Base-by-base conservation (phyloP, 257 asterid genomes). In the Paraleonurus japonicus region DNA sequence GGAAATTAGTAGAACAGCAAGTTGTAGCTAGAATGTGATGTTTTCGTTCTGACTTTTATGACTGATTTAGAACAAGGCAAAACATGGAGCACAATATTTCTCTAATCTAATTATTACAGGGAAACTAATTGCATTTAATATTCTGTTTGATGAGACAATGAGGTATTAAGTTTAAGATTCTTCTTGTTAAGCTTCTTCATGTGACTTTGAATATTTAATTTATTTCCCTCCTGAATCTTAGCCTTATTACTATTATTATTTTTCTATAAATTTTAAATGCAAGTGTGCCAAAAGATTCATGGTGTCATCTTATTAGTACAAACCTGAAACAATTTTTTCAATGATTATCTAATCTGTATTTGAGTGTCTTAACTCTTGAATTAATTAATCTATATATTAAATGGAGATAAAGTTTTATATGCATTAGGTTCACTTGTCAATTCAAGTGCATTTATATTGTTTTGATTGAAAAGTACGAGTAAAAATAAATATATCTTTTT, bases 21-120 rank as follows among this genome's bases (percentile, higher is more conserved):
- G 13, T 48, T 72, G 78, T 66, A 20, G 57, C 28, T 67, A 17
- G 32, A 58, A 26, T 27, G 5, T 58, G 41, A 20, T 22, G 61
- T 22, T 37, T n/a, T 8, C 47, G 17, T 50, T 2, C 57, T 17
- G 23, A 1, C 55, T 48, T 48, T 48, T 3, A 48, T 50, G 60
- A 7, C 13, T 51, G 13, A 51, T 19, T 19, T 17, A 17, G 22
- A 4, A n/a, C 13, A 17, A 19, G 37, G 1, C 37, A 3, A 45
- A 4, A 17, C 58, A 5, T n/a, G n/a, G n/a, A n/a, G n/a, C n/a
- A n/a, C n/a, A 16, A 33, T 30, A 1, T 16, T 17, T 12, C 13
- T 20, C 60, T 22, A 53, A 53, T 53, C 28, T 47, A 47, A 47
- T 47, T 47, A 16, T 10, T 37, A 32, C 39, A 32, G 5, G 9